A percentile compares a stretch with the other conserved stretches of the same genome.
Evolutionary conservation across 2,329 filamentous ascomycete genomes (phyloP).

Genomic region (Phaeomoniella chlamydospora): DNA sequence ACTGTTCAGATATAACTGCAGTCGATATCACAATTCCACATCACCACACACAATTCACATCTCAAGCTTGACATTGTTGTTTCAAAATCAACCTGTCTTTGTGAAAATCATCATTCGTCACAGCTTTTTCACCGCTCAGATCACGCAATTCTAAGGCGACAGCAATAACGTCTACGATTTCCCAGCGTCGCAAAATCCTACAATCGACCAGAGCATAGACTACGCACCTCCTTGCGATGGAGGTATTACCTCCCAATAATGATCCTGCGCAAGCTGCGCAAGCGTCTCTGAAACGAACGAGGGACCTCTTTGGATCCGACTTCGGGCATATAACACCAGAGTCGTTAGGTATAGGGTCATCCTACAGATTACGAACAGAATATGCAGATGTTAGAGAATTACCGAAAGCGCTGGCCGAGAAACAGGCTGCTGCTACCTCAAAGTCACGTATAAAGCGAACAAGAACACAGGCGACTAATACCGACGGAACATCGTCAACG

Average conservation of each 20-base stretch:
- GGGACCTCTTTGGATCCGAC: conserved; percentile 30
- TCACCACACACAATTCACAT: too few relatives aligned
- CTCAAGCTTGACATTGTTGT: too few relatives aligned
- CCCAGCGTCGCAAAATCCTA: too few relatives aligned
- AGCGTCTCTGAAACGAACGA: conserved; percentile 27
- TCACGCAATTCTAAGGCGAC: too few relatives aligned
- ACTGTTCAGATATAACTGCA: too few relatives aligned
- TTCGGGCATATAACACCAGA: conserved; percentile 29
- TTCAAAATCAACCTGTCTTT: too few relatives aligned
- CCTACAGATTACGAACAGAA: conserved; percentile 40
- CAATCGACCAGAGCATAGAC: too few relatives aligned
- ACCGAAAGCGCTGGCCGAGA: conserved; percentile 63
- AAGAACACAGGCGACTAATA: conserved; percentile 46
- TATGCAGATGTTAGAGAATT: conserved; percentile 67
- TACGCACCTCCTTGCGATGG: too few relatives aligned
- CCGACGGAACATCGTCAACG: conserved; percentile 45
- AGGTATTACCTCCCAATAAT: neutral
- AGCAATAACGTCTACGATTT: too few relatives aligned
- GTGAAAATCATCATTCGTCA: too few relatives aligned
- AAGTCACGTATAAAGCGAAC: conserved; percentile 49
- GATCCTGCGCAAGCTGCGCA: conserved; percentile 11
- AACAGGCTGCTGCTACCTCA: conserved; percentile 53
- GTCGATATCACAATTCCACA: too few relatives aligned
- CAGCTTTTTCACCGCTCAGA: too few relatives aligned
- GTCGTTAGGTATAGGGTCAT: conserved; percentile 26